phyloP scores from a whole-genome alignment of 2,329 filamentous ascomycete genomes.

The Pseudocercospora macadamiae region DNA sequence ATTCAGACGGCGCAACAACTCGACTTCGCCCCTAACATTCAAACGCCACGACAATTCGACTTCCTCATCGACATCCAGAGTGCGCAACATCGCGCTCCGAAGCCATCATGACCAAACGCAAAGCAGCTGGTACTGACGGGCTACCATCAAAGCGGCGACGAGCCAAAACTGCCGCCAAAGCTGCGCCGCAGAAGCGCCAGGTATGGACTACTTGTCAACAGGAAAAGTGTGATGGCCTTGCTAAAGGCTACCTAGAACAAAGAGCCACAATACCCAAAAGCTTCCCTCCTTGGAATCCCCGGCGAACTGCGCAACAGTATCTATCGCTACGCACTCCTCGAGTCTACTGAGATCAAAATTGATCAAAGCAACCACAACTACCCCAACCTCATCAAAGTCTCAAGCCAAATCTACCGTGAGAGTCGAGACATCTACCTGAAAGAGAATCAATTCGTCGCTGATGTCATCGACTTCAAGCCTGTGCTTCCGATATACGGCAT shows the following conservation, averaged over 20 bases:
- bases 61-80: too few relatives aligned
- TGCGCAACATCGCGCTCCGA: too few relatives aligned
- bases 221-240: too few relatives aligned
- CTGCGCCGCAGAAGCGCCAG: too few relatives aligned
- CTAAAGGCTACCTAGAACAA: too few relatives aligned
- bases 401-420: conserved; percentile 45
- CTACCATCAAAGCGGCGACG: not conserved
- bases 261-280: not conserved
- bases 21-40: too few relatives aligned
- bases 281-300: conserved; percentile 37
- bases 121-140: not conserved
- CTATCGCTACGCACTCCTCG: conserved; percentile 46
- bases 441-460: conserved; percentile 46
- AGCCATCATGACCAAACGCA: not conserved
- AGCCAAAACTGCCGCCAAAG: not conserved
- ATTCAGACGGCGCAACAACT: too few relatives aligned
- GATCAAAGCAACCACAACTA: conserved; percentile 35
- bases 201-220: too few relatives aligned
- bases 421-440: conserved; percentile 49
- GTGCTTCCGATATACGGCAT: too few relatives aligned
- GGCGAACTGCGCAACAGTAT: conserved; percentile 50
- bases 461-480: not conserved
- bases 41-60: too few relatives aligned
- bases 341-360: conserved; percentile 38
- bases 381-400: conserved; percentile 48